Base-by-base conservation (phyloP, 2,329 filamentous ascomycete genomes). In the Didymosphaeria variabile region DNA sequence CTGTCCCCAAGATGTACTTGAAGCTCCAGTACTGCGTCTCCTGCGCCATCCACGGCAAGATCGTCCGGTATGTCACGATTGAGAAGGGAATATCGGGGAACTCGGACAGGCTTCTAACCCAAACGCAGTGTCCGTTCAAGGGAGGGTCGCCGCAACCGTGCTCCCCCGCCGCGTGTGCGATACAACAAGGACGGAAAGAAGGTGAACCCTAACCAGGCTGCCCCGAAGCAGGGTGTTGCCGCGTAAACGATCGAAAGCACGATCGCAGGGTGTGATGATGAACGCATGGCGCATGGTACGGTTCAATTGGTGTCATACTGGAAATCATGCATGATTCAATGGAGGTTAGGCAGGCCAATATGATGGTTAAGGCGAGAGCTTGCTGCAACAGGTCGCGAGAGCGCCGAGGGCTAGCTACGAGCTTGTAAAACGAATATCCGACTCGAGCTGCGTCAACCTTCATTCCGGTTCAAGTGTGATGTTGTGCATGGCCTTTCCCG, bases 121-220 rank as follows among this genome's bases (percentile, higher is more conserved):
- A 52, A 19, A 29, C 67, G 73, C 78, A 98, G 95, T 90, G 95
- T 99, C 83, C 95, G 95, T 79, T 99, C 95, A 74, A 89, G 92
- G 76, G 94, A 91, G 81, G 95, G 96, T 79, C 94, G 95, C 83
- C 95, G 95, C 86, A 99, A 99, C 92, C 93, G 95, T 84, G 94
- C 94, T 79, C 96, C 95, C 79, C 95, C 95, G 76, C 95, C 95
- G 80, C 90, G 95, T 82, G 94, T 99, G 79, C 89, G 95, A 79
- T 99, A 97, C 93, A 99, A 99, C 92, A 97, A 98, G 91, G 95
- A 99, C 81, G 94, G 94, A 88, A 99, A 99, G 93, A 99, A 99
- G 91, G 90, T 99, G 82, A 91, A 90, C 83, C 93, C 94, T 73
- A 91, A 91, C 80, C 90, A 93, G 85, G 90, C 92, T 83, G 86